Evolutionary conservation across 169 alveolate species (phyloP), one percentile per base, ranked within the genome.

Genomic region (Cryptosporidium bovis): DNA sequence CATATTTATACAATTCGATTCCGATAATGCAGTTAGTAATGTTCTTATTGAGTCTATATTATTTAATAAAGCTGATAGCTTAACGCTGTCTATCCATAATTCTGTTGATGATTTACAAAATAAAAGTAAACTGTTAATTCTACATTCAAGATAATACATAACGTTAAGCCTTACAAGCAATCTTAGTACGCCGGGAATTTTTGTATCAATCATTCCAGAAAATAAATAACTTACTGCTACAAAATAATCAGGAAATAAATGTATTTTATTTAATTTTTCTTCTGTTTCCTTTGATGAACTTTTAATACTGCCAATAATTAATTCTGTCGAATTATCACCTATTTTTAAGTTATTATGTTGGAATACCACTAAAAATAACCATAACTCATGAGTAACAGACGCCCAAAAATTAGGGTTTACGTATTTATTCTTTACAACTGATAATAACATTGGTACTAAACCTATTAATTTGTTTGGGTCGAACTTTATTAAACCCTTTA

Each of bases 341-440:
- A 62, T 66, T 48, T 48, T 77, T 27, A 77, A 60, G 56, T 40
- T 60, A 36, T 62, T 60, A 46, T 77, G 87, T 36, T 60, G 77
- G 18, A 66, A 77, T 24, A 60, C 27, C 18, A 77, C 64, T 33
- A 77, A 56, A 77, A 77, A 77, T 34, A 77, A n/a, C 87, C 87
- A 77, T 50, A 77, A 48, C 20, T 77, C 87, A 48, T 77, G 87
- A n/a, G 46, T 44, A 16, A 77, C 71, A 24, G 87, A 60, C 12
- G 87, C 87, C 87, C 87, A 77, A 77, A 77, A 77, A 48, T 62
- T 77, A 15, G 87, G 87, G 56, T 60, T 62, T 0, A 46, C 64
- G 64, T 56, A 77, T 77, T 77, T 77, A 46, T 77, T 34, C 27
- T 77, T 77, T 16, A 77, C 71, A n/a, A 62, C 87, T 27, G 87